Percentiles rank a stretch among this genome's conserved stretches.
These are phyloP conservation scores for Monilinia laxa DNA, from an alignment of 2,329 filamentous ascomycete genomes.

Conservation along the genomic window DNA sequence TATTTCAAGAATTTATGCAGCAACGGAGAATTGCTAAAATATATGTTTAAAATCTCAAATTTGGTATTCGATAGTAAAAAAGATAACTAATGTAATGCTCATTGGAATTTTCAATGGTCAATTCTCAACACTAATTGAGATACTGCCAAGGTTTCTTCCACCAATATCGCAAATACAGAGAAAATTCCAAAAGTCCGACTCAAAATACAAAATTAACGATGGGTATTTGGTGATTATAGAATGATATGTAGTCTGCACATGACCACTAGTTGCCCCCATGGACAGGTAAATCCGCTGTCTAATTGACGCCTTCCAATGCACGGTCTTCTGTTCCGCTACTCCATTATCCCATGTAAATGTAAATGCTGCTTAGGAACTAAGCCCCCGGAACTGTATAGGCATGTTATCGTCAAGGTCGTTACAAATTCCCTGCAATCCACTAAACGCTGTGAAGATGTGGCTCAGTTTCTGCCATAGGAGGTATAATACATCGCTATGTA, in stretches of 20 bases:
- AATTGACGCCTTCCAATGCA: conserved; percentile 23
- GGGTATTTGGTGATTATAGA: conserved; percentile 20
- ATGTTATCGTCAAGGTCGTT: conserved; percentile 23
- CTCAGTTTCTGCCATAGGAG: background rate
- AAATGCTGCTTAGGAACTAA: conserved; percentile 22
- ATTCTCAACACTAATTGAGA: conserved; percentile 14
- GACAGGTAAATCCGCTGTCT: conserved; percentile 13
- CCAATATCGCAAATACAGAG: background rate
- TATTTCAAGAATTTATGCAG: background rate
- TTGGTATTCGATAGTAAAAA: background rate
- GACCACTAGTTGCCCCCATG: conserved; percentile 16
- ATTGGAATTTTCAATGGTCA: background rate
- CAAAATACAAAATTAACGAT: conserved; percentile 11
- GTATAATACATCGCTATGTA: conserved; percentile 18
- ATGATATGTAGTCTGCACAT: conserved; percentile 19
- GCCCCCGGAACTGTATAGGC: conserved; percentile 15
- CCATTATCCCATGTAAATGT: conserved; percentile 21
- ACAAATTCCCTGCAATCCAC: conserved; percentile 13
- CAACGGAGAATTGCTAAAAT: background rate
- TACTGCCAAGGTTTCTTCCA: background rate
- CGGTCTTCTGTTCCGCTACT: conserved; percentile 18
- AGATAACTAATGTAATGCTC: background rate
- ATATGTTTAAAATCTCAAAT: background rate
- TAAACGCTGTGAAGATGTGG: conserved; percentile 15
- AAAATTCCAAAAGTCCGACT: background rate